phyloP scores from a whole-genome alignment of 441 rosid genomes.

The Erodium moschatum region DNA sequence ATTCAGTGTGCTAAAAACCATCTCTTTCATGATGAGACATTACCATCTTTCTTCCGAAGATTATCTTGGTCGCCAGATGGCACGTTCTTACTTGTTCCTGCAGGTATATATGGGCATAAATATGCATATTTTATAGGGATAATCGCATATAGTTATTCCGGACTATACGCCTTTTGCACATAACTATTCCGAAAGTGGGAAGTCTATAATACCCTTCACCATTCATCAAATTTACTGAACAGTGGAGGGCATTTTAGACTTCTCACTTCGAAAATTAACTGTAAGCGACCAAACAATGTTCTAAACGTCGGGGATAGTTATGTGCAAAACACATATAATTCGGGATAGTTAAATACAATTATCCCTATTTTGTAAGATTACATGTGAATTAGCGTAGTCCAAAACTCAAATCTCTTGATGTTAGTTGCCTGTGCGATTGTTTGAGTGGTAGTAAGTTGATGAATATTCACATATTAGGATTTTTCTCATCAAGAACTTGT shows the following conservation, averaged over 20 bases:
- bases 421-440: neutral
- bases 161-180: too few species aligned
- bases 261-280: too few species aligned
- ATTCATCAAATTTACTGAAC: too few species aligned
- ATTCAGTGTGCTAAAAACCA: constrained; percentile 53
- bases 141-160: too few species aligned
- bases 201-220: too few species aligned
- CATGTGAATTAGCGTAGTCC: neutral
- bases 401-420: constrained; percentile 3
- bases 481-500: neutral
- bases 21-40: constrained; percentile 89
- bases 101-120: constrained; percentile 38
- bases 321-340: too few species aligned
- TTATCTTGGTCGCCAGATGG: constrained; percentile 99
- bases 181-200: too few species aligned
- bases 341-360: too few species aligned
- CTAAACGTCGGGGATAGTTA: too few species aligned
- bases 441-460: neutral
- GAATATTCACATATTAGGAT: neutral
- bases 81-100: constrained; percentile 76
- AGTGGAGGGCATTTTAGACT: too few species aligned
- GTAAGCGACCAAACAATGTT: too few species aligned
- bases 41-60: constrained; percentile 92
- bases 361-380: neutral
- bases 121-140: neutral